Conservation (phyloP, 306 rosid genomes). For the Crotalaria pallida region DNA sequence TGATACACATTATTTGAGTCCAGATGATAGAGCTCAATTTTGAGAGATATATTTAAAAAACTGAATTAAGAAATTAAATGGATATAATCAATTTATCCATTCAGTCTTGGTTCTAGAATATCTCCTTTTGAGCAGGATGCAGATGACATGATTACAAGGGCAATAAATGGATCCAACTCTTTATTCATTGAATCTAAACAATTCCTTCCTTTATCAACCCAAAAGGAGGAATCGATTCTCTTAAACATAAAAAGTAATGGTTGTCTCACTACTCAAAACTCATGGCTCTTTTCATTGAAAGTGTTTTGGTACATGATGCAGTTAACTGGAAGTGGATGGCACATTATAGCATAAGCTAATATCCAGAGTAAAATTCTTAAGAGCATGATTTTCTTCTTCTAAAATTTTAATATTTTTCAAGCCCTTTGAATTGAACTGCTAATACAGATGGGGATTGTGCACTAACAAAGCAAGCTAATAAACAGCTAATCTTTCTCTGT, state of each 20-base stretch:
- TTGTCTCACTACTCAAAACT: not conserved
- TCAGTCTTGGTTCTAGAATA: not conserved
- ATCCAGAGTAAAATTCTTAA: not conserved
- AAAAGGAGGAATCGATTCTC: not conserved
- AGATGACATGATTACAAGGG: conserved; percentile 5
- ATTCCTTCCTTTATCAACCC: not conserved
- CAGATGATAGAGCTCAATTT: not conserved
- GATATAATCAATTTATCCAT: conserved; percentile 13
- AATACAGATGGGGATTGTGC: not conserved
- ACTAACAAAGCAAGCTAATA: conserved; percentile 6
- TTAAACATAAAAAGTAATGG: not conserved
- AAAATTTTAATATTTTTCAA: not conserved
- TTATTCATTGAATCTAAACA: conserved; percentile 6
- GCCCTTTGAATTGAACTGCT: not conserved
- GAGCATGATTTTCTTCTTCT: not conserved
- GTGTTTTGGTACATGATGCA: not conserved
- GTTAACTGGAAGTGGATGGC: not conserved
- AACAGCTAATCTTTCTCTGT: not conserved
- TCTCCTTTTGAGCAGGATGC: not conserved
- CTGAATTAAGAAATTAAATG: not conserved
- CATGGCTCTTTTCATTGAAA: not conserved
- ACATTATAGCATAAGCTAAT: not conserved
- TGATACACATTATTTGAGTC: not conserved
- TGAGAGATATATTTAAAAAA: not conserved
- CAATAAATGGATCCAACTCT: not conserved